Base-by-base conservation (phyloP, 352 stramenopile species). In the Saprolegnia diclina region DNA sequence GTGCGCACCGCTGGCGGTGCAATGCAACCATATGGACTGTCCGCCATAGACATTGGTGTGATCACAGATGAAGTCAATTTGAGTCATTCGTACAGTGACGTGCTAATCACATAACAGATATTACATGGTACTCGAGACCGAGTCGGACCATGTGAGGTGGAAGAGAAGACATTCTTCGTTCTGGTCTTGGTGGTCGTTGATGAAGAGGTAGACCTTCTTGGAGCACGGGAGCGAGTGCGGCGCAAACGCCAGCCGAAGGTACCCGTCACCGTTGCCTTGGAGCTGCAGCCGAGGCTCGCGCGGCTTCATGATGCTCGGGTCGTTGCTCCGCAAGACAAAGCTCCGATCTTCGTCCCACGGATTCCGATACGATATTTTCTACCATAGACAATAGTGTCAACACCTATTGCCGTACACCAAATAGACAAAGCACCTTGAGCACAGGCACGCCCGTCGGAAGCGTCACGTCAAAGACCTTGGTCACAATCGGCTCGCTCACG, bases 81-180 rank as follows among this genome's bases (percentile, higher is more conserved):
- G n/a, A n/a, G n/a, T n/a, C n/a, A n/a, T n/a, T n/a, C n/a, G n/a
- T n/a, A n/a, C n/a, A n/a, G n/a, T n/a, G n/a, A n/a, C n/a, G n/a
- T n/a, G n/a, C n/a, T n/a, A n/a, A n/a, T n/a, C n/a, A n/a, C n/a
- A n/a, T 35, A 35, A 35, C 29, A 48, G 3, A 3, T 48, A 48
- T 7, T 14, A 48, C 13, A 48, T 14, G 13, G 42, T n/a, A 14
- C 13, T n/a, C 3, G 42, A 48, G 42, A 48, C 13, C 3, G 42
- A 14, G 42, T 69, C 63, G 22, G 63, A 46, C 63, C 63, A 92
- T 42, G 73, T 81, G 61, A 91, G 71, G 50, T 88, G 81, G 73
- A 98, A 93, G 55, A 97, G 81, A 72, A 98, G 77, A 62, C 88
- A 96, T 71, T 98, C 93, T 76, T 98, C 93, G 78, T 89, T 98